Percentiles rank a stretch among this genome's conserved stretches.
phyloP scores from a whole-genome alignment of 2,329 filamentous ascomycete genomes.

The Apiospora rasikravindrae region DNA sequence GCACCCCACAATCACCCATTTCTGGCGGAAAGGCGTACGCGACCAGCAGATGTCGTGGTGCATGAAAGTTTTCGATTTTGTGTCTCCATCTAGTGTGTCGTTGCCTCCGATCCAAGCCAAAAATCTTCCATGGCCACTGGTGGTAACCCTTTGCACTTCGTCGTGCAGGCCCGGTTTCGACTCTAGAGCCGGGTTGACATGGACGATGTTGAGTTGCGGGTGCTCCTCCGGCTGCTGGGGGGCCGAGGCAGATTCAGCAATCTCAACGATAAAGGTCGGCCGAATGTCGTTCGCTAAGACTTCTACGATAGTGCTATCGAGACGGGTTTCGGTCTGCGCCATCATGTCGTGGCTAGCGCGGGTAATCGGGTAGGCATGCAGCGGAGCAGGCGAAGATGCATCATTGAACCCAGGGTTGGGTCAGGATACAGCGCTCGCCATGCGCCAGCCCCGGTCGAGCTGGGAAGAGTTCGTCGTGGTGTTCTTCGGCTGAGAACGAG shows the following conservation, averaged over 20 bases:
- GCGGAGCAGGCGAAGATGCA: slow-evolving; percentile 17
- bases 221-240: slow-evolving; percentile 22
- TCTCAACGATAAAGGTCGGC: slow-evolving; percentile 46
- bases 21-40: slow-evolving; percentile 38
- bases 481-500: not conserved
- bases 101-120: slow-evolving; percentile 45
- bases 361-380: not conserved
- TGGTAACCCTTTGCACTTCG: slow-evolving; percentile 37
- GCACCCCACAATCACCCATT: slow-evolving; percentile 47
- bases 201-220: slow-evolving; percentile 32
- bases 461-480: slow-evolving; percentile 11
- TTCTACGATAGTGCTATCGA: slow-evolving; percentile 39
- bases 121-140: slow-evolving; percentile 41
- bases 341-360: slow-evolving; percentile 19
- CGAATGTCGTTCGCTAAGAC: slow-evolving; percentile 48
- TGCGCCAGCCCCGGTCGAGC: slow-evolving; percentile 17
- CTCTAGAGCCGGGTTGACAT: slow-evolving; percentile 46
- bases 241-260: slow-evolving; percentile 22
- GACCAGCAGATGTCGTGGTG: slow-evolving; percentile 44
- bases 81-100: slow-evolving; percentile 1
- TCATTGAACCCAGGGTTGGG: slow-evolving; percentile 19
- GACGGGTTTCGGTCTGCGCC: slow-evolving; percentile 14
- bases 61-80: slow-evolving; percentile 28
- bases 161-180: slow-evolving; percentile 38
- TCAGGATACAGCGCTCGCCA: slow-evolving; percentile 19